Base-by-base conservation (phyloP, 345 rosid species). In the Trapa bicornis region DNA sequence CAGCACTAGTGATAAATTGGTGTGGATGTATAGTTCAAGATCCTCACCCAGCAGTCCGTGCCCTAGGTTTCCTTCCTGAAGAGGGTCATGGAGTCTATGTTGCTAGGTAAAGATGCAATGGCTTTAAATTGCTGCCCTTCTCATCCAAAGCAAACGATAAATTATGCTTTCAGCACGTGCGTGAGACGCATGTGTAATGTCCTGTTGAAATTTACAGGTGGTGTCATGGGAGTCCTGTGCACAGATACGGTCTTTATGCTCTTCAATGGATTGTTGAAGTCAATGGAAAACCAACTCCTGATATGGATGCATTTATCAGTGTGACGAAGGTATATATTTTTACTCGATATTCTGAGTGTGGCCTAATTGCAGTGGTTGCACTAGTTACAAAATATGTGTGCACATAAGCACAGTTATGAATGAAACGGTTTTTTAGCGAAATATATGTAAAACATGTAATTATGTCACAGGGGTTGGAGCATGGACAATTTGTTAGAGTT, bases 21-120 rank as follows among this genome's bases (percentile, higher is more conserved):
- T 91, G 96, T 58, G 99, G 99, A 1, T 87, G 92, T 61, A 76
- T 91, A 53, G 87, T 91, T 81, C 99, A 94, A 77, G 92, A 87
- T 75, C 91, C 97, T 71, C 92, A 91, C 79, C 82, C 86, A 22
- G 96, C 92, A n/a, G 97, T 94, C 17, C 96, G 96, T 22, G 94
- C 97, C 64, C 99, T 94, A 70, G 97, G 99, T n/a, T 94, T 88
- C 74, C 95, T 94, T 75, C 99, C 97, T 32, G 86, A 88, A 76
- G 96, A 91, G 85, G 99, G 99, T 47, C 96, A 88, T 75, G 99
- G 99, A 64, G 97, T 91, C 64, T 94, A 87, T 72, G 88, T 88
- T n/a, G 83, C 88, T 50, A 85, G 88, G 99, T 88, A 69, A 73
- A 69, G 57, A 45, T 2, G 37, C 33, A 13, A 0, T 45, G 7